Evolutionary conservation across 1,284 basidiomycete genomes (phyloP).

Genomic region (Chalciporus sp.): DNA sequence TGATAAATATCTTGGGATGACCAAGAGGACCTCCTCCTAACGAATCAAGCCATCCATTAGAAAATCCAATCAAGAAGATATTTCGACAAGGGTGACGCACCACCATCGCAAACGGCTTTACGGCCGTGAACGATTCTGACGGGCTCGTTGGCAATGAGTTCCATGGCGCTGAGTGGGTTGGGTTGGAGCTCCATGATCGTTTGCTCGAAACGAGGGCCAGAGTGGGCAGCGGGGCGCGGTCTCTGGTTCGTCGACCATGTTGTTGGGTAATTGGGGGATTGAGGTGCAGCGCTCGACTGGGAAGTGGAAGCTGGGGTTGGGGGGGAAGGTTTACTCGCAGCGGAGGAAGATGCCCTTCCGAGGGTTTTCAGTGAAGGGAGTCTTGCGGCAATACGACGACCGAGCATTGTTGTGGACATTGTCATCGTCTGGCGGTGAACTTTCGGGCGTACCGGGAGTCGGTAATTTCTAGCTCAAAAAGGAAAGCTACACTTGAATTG

Average conservation of each 20-base stretch:
- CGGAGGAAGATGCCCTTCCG: constrained; percentile 38
- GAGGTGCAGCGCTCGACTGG: constrained; percentile 46
- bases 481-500: constrained; percentile 22
- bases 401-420: constrained; percentile 37
- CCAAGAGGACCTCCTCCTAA: constrained; percentile 93
- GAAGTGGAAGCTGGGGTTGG: constrained; percentile 33
- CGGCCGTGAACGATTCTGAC: constrained; percentile 80
- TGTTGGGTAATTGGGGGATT: constrained; percentile 77
- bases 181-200: constrained; percentile 86
- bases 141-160: constrained; percentile 85
- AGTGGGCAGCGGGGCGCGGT: constrained; percentile 54
- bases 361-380: constrained; percentile 28
- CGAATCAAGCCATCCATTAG: constrained; percentile 15
- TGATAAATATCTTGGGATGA: constrained; percentile 96
- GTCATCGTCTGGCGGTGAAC: constrained; percentile 14
- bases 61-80: constrained; percentile 1
- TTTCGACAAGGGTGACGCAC: constrained; percentile 52
- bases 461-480: constrained; percentile 8
- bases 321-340: constrained; percentile 26
- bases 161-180: constrained; percentile 89
- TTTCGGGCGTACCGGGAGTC: neutral
- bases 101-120: constrained; percentile 91
- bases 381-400: constrained; percentile 38
- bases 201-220: constrained; percentile 90
- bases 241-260: constrained; percentile 82